phyloP scores from a whole-genome alignment of 495 filamentous ascomycete species.

The Penicillium subrubescens region DNA sequence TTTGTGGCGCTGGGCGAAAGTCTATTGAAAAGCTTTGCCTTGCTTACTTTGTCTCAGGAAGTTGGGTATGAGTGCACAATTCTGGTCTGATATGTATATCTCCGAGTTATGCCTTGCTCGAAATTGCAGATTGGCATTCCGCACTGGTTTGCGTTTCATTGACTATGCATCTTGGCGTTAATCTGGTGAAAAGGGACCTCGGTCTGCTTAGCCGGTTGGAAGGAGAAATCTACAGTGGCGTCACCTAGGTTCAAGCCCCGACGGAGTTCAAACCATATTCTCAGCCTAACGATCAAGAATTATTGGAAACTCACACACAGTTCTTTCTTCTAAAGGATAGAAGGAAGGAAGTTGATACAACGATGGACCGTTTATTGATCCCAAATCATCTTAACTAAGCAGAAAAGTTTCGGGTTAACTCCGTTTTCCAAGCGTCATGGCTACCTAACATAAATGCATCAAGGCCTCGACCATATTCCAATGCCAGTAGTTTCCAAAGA shows the following conservation, averaged over 20 bases:
- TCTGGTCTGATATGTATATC: not conserved
- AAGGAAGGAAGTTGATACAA: not conserved
- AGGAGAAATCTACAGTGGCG: not conserved
- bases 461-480: not conserved
- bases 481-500: not conserved
- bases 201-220: not conserved
- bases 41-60: not conserved
- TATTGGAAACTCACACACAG: not conserved
- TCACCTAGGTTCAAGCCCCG: not conserved
- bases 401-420: not conserved
- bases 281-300: not conserved
- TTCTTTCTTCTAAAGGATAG: no score
- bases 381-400: not conserved
- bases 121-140: not conserved
- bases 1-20: conserved; percentile 8
- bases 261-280: not conserved
- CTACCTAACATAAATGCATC: not conserved
- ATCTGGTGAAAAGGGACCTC: not conserved
- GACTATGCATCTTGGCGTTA: not conserved
- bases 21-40: conserved; percentile 13
- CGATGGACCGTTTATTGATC: no score
- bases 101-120: not conserved
- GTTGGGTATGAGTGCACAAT: not conserved
- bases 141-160: not conserved
- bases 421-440: not conserved